phyloP scores from a whole-genome alignment of 1,284 basidiomycete genomes.

The Papiliotrema nemorosa region DNA sequence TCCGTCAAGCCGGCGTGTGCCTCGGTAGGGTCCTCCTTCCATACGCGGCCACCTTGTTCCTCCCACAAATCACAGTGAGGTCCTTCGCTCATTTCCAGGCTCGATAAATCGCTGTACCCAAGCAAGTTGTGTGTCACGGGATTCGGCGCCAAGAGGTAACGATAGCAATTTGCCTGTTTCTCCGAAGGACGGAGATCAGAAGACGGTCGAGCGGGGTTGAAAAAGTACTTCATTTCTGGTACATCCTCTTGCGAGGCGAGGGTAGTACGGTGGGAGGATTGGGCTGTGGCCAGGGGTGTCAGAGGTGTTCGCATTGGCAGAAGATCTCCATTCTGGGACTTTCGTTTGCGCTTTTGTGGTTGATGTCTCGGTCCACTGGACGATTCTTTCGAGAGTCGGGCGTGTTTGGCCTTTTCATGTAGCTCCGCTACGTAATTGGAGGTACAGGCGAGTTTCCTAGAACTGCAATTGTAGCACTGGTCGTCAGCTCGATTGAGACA shows the following conservation, averaged over 20 bases:
- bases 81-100: conserved; percentile 21
- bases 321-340: too few relatives aligned
- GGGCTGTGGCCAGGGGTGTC: neutral
- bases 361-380: too few relatives aligned
- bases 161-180: conserved; percentile 34
- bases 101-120: conserved; percentile 40
- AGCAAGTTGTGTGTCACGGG: conserved; percentile 32
- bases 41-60: conserved; percentile 30
- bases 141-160: conserved; percentile 43
- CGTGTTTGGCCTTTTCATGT: conserved; percentile 26
- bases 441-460: conserved; percentile 35
- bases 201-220: conserved; percentile 1
- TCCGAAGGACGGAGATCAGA: conserved; percentile 2
- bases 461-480: conserved; percentile 41
- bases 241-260: neutral
- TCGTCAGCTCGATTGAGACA: too few relatives aligned
- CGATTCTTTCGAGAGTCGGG: neutral
- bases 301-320: neutral
- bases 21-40: conserved; percentile 35
- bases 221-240: neutral
- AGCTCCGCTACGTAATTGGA: conserved; percentile 40
- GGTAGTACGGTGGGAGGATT: conserved; percentile 1
- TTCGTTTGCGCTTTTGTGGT: too few relatives aligned
- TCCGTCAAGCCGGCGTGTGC: conserved; percentile 26
- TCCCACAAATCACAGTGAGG: conserved; percentile 38